phyloP scores from a whole-genome alignment of 225 moss, liverwort and hornwort species.

The Bryum argenteum region DNA sequence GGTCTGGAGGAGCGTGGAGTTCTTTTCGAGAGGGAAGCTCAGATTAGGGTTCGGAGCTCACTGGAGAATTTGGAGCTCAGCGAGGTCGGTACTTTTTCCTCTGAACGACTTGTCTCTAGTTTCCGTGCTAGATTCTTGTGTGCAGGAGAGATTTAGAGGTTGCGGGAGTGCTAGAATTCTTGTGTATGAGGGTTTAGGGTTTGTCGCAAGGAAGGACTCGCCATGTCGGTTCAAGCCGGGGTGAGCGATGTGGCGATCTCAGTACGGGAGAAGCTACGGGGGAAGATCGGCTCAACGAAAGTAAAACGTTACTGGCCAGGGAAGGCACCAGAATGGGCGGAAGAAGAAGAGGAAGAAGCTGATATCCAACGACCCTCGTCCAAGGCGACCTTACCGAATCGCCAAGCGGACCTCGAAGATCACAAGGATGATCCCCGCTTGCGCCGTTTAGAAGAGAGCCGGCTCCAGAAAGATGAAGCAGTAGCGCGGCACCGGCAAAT shows the following conservation, averaged over 20 bases:
- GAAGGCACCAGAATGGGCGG: slow-evolving; percentile 99
- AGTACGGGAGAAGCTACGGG: slow-evolving; percentile 91
- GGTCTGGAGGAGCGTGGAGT: no score
- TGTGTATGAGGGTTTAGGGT: slow-evolving; percentile 33
- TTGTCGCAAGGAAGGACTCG: background rate
- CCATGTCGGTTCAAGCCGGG: slow-evolving; percentile 96
- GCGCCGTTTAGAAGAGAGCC: slow-evolving; percentile 84
- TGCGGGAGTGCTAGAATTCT: background rate
- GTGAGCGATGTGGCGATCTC: slow-evolving; percentile 98
- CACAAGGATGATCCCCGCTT: slow-evolving; percentile 81
- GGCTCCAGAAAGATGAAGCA: slow-evolving; percentile 87
- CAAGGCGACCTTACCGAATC: slow-evolving; percentile 50
- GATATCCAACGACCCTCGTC: slow-evolving; percentile 66
- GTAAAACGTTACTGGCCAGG: slow-evolving; percentile 99
- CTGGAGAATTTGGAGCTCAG: background rate
- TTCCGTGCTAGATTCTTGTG: background rate
- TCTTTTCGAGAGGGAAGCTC: background rate
- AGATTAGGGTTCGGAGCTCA: slow-evolving; percentile 26
- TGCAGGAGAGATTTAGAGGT: background rate
- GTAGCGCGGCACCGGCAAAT: slow-evolving; percentile 89
- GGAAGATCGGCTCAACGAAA: slow-evolving; percentile 94
- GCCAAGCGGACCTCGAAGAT: slow-evolving; percentile 69
- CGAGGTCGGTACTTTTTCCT: background rate
- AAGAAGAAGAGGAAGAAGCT: slow-evolving; percentile 83
- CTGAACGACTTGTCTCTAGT: background rate